Evolutionary conservation across 2,329 filamentous ascomycete genomes (phyloP).

Genomic region (Furcasterigmium sp.): DNA sequence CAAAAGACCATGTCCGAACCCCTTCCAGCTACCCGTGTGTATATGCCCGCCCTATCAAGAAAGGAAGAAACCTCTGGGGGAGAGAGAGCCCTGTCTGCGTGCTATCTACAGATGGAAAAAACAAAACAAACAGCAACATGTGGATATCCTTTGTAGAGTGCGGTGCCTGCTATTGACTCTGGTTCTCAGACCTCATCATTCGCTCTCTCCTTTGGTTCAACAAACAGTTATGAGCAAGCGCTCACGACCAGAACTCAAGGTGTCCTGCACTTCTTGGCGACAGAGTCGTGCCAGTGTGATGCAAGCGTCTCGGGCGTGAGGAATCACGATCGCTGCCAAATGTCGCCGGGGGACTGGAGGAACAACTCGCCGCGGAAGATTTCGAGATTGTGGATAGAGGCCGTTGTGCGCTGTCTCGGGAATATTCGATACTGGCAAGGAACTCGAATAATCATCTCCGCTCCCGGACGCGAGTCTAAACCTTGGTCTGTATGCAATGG

Average conservation of each 20-base stretch:
- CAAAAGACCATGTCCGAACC: neutral
- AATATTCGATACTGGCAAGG: slow-evolving; percentile 5
- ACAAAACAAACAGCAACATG: slow-evolving; percentile 6
- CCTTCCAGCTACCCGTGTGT: neutral
- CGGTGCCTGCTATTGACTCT: slow-evolving; percentile 9
- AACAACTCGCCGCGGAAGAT: too few relatives aligned
- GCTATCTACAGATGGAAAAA: slow-evolving; percentile 20
- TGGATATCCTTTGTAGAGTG: slow-evolving; percentile 20
- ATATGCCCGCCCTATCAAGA: neutral
- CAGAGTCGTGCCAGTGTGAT: too few relatives aligned
- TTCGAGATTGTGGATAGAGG: too few relatives aligned
- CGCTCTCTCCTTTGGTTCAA: slow-evolving; percentile 3
- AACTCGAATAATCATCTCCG: slow-evolving; percentile 1
- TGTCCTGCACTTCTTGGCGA: too few relatives aligned
- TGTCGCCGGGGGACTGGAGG: too few relatives aligned
- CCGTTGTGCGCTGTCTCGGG: too few relatives aligned
- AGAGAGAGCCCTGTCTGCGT: slow-evolving; percentile 2
- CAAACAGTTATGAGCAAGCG: too few relatives aligned
- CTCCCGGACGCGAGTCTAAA: slow-evolving; percentile 7
- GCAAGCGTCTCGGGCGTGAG: too few relatives aligned
- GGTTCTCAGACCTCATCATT: slow-evolving; percentile 1
- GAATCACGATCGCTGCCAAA: too few relatives aligned
- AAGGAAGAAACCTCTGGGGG: neutral
- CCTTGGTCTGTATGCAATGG: slow-evolving; percentile 5
- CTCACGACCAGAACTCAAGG: too few relatives aligned